These are phyloP conservation scores for Xylariaceae sp. DNA, from an alignment of 2,329 filamentous ascomycete species.

Conservation along the genomic window DNA sequence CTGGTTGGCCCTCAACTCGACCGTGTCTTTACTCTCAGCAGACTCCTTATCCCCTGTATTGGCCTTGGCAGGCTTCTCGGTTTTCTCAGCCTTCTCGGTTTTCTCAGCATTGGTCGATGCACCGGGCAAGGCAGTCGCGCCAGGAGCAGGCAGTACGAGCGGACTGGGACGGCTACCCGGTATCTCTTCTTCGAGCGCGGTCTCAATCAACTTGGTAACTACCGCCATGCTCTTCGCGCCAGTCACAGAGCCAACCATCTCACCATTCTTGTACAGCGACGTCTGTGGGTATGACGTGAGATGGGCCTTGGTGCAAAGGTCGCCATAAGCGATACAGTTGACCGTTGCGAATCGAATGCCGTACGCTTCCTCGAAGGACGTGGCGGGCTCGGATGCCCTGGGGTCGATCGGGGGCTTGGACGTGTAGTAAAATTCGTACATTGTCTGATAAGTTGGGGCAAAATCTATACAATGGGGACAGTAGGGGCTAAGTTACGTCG, in stretches of 20 bases:
- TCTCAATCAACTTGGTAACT: conserved; percentile 67
- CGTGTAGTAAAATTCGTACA: conserved; percentile 93
- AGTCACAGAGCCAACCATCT: conserved; percentile 52
- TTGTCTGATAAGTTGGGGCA: conserved; percentile 80
- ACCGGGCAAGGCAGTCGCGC: conserved; percentile 44
- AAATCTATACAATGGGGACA: conserved; percentile 70
- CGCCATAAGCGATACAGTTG: conserved; percentile 77
- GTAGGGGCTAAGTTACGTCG: conserved; percentile 39
- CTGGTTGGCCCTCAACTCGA: background rate
- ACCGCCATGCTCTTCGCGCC: conserved; percentile 61
- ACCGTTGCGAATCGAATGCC: conserved; percentile 81
- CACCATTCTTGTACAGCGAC: conserved; percentile 71
- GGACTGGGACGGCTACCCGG: conserved; percentile 70
- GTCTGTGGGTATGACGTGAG: conserved; percentile 71
- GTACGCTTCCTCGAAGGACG: conserved; percentile 69
- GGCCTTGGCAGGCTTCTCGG: conserved; percentile 15
- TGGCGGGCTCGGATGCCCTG: conserved; percentile 39
- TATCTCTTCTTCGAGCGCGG: conserved; percentile 65
- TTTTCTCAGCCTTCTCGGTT: conserved; percentile 19
- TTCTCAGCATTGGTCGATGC: conserved; percentile 10
- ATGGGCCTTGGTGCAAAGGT: conserved; percentile 63
- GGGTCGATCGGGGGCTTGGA: conserved; percentile 60
- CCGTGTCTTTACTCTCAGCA: conserved; percentile 18
- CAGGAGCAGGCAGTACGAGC: conserved; percentile 62
- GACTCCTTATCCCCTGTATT: conserved; percentile 21